Percentiles rank a stretch among this genome's conserved stretches.
Evolutionary conservation across 176 grass and related monocot species (phyloP).

Genomic region (Raddia distichophylla): DNA sequence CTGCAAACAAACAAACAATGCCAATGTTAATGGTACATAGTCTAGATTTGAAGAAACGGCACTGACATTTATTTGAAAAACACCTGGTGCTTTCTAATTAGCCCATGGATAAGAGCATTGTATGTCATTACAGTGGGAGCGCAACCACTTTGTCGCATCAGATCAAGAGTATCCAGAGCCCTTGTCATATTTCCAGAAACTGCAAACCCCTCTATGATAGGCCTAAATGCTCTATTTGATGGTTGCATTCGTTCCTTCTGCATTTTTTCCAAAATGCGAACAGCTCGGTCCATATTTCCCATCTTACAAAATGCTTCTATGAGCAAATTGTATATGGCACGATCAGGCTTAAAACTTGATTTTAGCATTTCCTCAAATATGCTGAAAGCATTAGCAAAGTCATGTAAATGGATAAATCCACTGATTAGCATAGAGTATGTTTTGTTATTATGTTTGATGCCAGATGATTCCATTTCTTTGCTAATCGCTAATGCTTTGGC

Average conservation of each 20-base stretch:
- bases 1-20: constrained; percentile 49
- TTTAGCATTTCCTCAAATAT: constrained; percentile 94
- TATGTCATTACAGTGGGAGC: constrained; percentile 85
- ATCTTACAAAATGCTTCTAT: constrained; percentile 99
- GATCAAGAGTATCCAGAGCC: constrained; percentile 77
- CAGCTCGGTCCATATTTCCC: constrained; percentile 85
- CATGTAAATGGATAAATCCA: constrained; percentile 93
- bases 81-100: constrained; percentile 86
- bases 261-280: constrained; percentile 91
- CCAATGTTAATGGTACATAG: constrained; percentile 1
- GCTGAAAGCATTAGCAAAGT: constrained; percentile 91
- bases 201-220: constrained; percentile 93
- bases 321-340: constrained; percentile 86
- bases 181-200: constrained; percentile 79
- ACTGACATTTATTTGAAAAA: constrained; percentile 28
- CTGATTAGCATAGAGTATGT: constrained; percentile 98
- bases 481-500: constrained; percentile 74
- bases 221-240: constrained; percentile 90
- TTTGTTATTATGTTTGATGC: constrained; percentile 93
- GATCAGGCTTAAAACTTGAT: constrained; percentile 80
- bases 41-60: constrained; percentile 19
- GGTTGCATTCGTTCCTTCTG: constrained; percentile 72
- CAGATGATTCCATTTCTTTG: constrained; percentile 79
- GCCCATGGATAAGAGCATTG: constrained; percentile 94
- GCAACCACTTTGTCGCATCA: constrained; percentile 80